Evolutionary conservation across 1,284 basidiomycete species (phyloP).

Genomic region (Trametes versicolor): DNA sequence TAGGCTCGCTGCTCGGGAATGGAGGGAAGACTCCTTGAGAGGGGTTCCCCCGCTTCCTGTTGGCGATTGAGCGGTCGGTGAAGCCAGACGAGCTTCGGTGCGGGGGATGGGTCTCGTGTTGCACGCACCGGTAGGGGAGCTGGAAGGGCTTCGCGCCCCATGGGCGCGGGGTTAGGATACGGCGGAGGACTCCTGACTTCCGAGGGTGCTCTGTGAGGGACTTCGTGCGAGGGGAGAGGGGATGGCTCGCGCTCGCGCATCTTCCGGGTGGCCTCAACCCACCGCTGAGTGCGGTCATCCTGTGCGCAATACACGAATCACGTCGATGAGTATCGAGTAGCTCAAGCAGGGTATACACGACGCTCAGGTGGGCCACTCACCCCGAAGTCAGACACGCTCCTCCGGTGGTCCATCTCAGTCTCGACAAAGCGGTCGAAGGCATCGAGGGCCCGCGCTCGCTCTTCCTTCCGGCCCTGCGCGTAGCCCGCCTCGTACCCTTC

Average conservation of each 20-base stretch:
- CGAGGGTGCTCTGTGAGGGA: neutral
- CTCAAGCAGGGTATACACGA: conserved; percentile 8
- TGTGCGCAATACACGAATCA: conserved; percentile 17
- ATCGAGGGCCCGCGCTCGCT: conserved; percentile 59
- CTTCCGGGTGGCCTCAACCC: conserved; percentile 42
- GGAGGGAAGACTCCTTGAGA: conserved; percentile 16
- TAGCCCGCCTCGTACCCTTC: conserved; percentile 56
- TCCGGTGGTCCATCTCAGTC: conserved; percentile 49
- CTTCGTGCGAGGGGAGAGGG: conserved; percentile 16
- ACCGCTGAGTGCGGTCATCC: conserved; percentile 42
- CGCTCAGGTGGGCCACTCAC: conserved; percentile 15
- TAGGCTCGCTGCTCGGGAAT: conserved; percentile 29
- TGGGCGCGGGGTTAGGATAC: neutral
- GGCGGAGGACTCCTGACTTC: conserved; percentile 20
- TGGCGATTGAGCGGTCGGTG: conserved; percentile 38
- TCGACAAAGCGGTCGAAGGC: conserved; percentile 64
- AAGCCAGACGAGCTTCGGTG: conserved; percentile 42
- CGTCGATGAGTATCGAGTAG: neutral
- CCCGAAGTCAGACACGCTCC: conserved; percentile 43
- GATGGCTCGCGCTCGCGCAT: conserved; percentile 33
- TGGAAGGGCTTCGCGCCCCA: conserved; percentile 17
- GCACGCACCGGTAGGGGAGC: conserved; percentile 31
- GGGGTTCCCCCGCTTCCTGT: conserved; percentile 19
- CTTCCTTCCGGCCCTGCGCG: conserved; percentile 56
- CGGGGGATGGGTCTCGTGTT: conserved; percentile 29